Conservation (phyloP, 306 rosid genomes). For the Biancaea sappan region DNA sequence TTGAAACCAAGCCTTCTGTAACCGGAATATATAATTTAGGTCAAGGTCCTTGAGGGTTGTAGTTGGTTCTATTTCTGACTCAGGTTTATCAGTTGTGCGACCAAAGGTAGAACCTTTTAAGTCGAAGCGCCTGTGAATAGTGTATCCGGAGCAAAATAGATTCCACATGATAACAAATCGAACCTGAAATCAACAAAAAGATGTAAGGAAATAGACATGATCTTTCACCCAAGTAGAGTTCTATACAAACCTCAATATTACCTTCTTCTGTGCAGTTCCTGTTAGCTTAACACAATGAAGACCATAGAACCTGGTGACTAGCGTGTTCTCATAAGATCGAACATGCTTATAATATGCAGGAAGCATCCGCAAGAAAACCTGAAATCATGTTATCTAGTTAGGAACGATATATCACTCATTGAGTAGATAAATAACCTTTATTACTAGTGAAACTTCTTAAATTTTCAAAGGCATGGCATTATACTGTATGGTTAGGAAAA, state of each 20-base stretch:
- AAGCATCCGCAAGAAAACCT: slow-evolving; percentile 94
- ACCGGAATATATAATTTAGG: slow-evolving; percentile 77
- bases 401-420: slow-evolving; percentile 26
- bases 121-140: slow-evolving; percentile 84
- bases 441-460: slow-evolving; percentile 11
- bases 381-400: slow-evolving; percentile 34
- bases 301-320: slow-evolving; percentile 88
- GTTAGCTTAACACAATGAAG: slow-evolving; percentile 86
- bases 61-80: slow-evolving; percentile 72
- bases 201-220: background rate
- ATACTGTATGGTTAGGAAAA: background rate
- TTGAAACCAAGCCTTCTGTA: slow-evolving; percentile 80
- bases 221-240: background rate
- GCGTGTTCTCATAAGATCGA: slow-evolving; percentile 80
- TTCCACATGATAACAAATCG: slow-evolving; percentile 98
- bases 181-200: slow-evolving; percentile 56
- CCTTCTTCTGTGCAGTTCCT: slow-evolving; percentile 88
- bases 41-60: slow-evolving; percentile 96
- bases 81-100: slow-evolving; percentile 79
- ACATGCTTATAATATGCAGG: slow-evolving; percentile 93
- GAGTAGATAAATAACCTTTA: background rate
- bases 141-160: slow-evolving; percentile 71
- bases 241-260: slow-evolving; percentile 36
- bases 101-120: slow-evolving; percentile 95
- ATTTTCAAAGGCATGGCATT: background rate